Conservation (phyloP, 2,329 filamentous ascomycete species). For the Didymella lethalis region DNA sequence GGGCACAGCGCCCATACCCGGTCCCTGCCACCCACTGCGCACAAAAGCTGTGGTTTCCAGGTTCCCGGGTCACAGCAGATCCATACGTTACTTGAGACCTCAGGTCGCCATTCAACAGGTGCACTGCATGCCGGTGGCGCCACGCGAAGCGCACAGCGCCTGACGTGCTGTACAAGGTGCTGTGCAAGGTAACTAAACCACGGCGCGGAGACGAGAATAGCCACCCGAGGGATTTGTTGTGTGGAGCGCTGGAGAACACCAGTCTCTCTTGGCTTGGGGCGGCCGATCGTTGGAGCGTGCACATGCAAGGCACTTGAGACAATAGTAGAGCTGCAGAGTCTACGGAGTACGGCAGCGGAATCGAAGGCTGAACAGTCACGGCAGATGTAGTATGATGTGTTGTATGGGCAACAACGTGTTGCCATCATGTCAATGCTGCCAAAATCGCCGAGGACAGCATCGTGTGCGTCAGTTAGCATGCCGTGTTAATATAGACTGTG, state of each 20-base stretch:
- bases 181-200: neutral
- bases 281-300: neutral
- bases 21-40: neutral
- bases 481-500: conserved; percentile 6
- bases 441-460: conserved; percentile 13
- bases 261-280: neutral
- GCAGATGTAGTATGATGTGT: conserved; percentile 12
- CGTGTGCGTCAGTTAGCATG: conserved; percentile 8
- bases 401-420: conserved; percentile 1
- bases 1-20: neutral
- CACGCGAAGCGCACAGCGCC: conserved; percentile 4
- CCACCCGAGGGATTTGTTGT: conserved; percentile 2
- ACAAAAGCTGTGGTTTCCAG: neutral
- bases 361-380: conserved; percentile 8
- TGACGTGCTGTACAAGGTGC: neutral
- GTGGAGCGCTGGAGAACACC: neutral
- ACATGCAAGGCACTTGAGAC: conserved; percentile 18
- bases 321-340: neutral
- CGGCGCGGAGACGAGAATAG: conserved; percentile 8
- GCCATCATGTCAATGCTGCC: conserved; percentile 10
- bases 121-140: conserved; percentile 13
- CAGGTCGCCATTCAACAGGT: conserved; percentile 10
- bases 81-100: neutral
- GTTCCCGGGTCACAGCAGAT: conserved; percentile 1
- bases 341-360: conserved; percentile 6